Evolutionary conservation across 805 yeast species (phyloP), one percentile per base, ranked within the genome.

Genomic region (Priceomyces carsonii): DNA sequence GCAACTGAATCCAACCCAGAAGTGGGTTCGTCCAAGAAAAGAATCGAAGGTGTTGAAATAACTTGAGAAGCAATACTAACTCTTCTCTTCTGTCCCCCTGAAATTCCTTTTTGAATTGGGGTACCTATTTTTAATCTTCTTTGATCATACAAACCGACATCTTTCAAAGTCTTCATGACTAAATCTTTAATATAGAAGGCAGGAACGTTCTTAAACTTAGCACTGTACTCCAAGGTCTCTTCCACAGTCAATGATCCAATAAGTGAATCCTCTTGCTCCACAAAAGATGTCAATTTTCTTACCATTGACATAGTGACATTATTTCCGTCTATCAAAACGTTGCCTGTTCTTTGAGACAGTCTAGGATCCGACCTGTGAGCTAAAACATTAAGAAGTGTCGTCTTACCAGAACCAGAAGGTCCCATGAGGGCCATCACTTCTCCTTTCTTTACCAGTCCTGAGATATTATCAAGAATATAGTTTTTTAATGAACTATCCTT

Each of bases 391-490:
- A 70, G 49, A 22, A 70, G 50, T 26, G 74, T 69, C n/a, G 75
- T 69, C 47, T 70, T 70, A 36, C 75, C 75, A 31, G 68, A 59
- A 27, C 75, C 75, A 6, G 72, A 64, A 13, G 75, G 67, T 8
- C 75, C 75, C 84, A 79, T 79, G 33, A 80, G 60, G 4, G 93
- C 93, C 34, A 90, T 85, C 53, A 85, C 63, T 31, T 88, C 82
- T 44, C 90, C 90, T 6, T 90, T 89, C 51, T 81, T 80, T 28
- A 84, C 90, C 85, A 86, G 84, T 32, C 91, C 93, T 53, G 82
- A 86, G 38, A 85, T 85, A 42, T 75, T 72, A 42, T 70, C 67
- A 52, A 84, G 61, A 41, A 84, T 74, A 18, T 23, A 23, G 26
- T 13, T 7, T 7, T 23, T 6, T 5, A 6, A 23, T 23, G 26